These are phyloP conservation scores for Bertia moriformis DNA, from an alignment of 2,329 filamentous ascomycete genomes.

Conservation along the genomic window DNA sequence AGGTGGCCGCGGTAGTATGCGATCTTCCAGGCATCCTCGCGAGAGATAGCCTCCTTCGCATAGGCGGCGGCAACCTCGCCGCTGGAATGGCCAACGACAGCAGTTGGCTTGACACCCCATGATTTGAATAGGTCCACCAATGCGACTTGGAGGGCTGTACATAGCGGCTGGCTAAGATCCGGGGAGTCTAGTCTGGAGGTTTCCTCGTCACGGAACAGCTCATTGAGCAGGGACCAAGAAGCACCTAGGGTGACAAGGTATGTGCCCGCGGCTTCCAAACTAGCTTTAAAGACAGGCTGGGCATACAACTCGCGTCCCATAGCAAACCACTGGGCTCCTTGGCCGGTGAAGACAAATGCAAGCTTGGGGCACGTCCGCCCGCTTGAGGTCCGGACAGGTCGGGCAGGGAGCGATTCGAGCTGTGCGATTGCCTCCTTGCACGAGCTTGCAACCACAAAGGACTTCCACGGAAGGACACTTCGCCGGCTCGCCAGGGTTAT, in stretches of 20 bases:
- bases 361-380: neutral
- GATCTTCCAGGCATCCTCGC: slow-evolving; percentile 6
- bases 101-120: slow-evolving; percentile 6
- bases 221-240: neutral
- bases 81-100: slow-evolving; percentile 12
- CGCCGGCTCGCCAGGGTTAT: slow-evolving; percentile 2
- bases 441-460: slow-evolving; percentile 2
- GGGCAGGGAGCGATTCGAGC: too few relatives aligned
- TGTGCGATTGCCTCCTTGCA: too few relatives aligned
- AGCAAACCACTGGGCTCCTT: neutral
- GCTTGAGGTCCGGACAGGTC: neutral
- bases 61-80: slow-evolving; percentile 17
- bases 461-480: slow-evolving; percentile 2
- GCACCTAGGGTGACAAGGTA: neutral
- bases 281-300: neutral
- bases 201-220: neutral
- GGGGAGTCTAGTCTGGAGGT: slow-evolving; percentile 2
- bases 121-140: slow-evolving; percentile 9
- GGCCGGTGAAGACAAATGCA: neutral
- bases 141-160: slow-evolving; percentile 11
- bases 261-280: neutral
- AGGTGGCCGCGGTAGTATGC: slow-evolving; percentile 8
- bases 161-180: slow-evolving; percentile 7
- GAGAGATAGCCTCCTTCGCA: slow-evolving; percentile 8
- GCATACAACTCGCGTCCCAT: neutral